Conservation (phyloP, 352 stramenopile species). For the Hyaloperonospora arabidopsidis region DNA sequence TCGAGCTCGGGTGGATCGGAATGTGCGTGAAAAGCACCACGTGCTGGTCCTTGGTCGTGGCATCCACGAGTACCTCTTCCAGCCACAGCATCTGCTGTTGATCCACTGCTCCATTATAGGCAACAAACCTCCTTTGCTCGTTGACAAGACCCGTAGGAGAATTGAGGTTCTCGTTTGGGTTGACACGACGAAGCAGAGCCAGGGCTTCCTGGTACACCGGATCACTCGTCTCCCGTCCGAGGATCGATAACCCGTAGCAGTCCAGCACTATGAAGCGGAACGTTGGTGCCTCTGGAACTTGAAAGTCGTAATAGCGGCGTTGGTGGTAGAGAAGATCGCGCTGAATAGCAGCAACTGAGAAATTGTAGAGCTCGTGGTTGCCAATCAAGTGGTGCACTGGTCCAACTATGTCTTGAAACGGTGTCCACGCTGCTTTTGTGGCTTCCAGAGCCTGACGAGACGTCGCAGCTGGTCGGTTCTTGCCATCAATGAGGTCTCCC, state of each 20-base stretch:
- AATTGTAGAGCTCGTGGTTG: constrained; percentile 85
- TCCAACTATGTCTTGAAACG: constrained; percentile 39
- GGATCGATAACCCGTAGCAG: constrained; percentile 54
- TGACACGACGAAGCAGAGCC: constrained; percentile 33
- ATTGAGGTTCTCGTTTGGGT: constrained; percentile 73
- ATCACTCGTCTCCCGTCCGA: constrained; percentile 42
- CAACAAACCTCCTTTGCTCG: constrained; percentile 49
- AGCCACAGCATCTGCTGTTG: constrained; percentile 55
- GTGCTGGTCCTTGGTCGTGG: constrained; percentile 28
- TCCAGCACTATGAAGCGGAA: constrained; percentile 70
- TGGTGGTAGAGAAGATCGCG: constrained; percentile 35
- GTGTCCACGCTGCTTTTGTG: constrained; percentile 30
- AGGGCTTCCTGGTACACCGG: constrained; percentile 38
- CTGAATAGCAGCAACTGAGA: constrained; percentile 38
- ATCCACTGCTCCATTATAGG: constrained; percentile 72
- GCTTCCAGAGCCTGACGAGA: constrained; percentile 40
- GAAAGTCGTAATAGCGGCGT: constrained; percentile 64
- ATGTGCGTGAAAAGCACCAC: constrained; percentile 74
- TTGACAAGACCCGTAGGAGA: constrained; percentile 47
- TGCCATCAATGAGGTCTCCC: constrained; percentile 76
- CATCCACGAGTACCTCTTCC: constrained; percentile 24
- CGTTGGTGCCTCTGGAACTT: constrained; percentile 25
- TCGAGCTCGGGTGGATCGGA: constrained; percentile 45
- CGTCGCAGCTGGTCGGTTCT: constrained; percentile 45
- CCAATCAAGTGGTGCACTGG: constrained; percentile 70